Percentiles rank a stretch among this genome's conserved stretches.
These are phyloP conservation scores for Lecanicillium sp. DNA, from an alignment of 2,329 filamentous ascomycete species.

Conservation along the genomic window DNA sequence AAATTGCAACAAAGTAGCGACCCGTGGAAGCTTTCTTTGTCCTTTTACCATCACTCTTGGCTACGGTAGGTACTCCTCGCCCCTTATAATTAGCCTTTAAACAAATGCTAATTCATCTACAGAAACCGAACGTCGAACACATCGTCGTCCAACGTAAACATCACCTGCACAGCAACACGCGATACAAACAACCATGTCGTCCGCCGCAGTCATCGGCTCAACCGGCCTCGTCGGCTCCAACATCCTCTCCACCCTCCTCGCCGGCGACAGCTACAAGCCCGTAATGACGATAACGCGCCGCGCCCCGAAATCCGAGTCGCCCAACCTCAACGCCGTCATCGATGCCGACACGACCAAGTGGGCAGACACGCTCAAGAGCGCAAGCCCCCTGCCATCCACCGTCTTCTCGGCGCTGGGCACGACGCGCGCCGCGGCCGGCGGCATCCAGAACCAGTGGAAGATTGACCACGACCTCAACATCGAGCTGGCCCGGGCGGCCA, in stretches of 20 bases:
- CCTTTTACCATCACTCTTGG: no score
- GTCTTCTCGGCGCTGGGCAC: constrained; percentile 78
- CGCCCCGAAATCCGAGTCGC: constrained; percentile 43
- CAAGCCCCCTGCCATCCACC: constrained; percentile 49
- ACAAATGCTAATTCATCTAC: no score
- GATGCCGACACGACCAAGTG: constrained; percentile 63
- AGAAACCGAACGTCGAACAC: background rate
- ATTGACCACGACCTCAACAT: constrained; percentile 86
- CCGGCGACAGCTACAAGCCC: constrained; percentile 40
- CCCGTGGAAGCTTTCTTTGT: no score
- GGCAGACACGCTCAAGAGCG: constrained; percentile 49
- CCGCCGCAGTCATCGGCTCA: constrained; percentile 51
- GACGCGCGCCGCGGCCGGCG: constrained; percentile 66
- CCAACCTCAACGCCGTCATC: constrained; percentile 56
- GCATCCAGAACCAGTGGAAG: constrained; percentile 72
- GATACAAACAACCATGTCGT: constrained; percentile 21
- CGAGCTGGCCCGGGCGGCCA: constrained; percentile 67
- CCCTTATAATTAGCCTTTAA: no score
- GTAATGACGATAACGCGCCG: constrained; percentile 62
- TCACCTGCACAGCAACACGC: background rate
- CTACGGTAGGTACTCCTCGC: background rate
- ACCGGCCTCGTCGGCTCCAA: constrained; percentile 65
- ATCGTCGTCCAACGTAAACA: no score
- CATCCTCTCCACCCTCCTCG: constrained; percentile 62
- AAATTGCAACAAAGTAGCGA: no score